Evolutionary conservation across 345 rosid genomes (phyloP), one percentile per base, ranked within the genome.

Genomic region (Trapa bicornis): DNA sequence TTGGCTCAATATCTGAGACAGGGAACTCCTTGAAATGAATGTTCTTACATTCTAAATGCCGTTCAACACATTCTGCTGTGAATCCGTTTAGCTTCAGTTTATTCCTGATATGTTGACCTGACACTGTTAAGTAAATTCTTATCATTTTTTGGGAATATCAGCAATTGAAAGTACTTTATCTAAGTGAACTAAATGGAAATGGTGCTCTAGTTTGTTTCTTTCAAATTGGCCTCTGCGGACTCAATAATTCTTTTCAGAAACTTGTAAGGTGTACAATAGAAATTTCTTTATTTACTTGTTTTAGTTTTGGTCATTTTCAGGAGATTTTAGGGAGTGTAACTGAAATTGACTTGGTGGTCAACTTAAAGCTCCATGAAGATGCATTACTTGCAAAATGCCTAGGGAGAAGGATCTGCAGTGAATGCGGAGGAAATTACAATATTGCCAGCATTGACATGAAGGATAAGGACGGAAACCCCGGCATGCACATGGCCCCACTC

Each of bases 381-480:
- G 99, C 93, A 0, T 78, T 94, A 65, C 83, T 94, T 42, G 97
- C 93, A 5, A 94, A 94, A 79, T 94, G 99, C 79, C 84, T 94
- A 22, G 99, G 97, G 54, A 84, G 99, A 75, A 87, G 99, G 75
- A 94, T 84, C 39, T 94, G 99, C 67, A 83, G 89, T 7, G 87
- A 91, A 52, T 94, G 99, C 72, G 92, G 97, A 68, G 89, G 78
- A 68, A 94, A 91, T 82, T 94, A 85, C 69, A 94, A 94, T 47
- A 72, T 94, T 69, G 99, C 99, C 1, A 79, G 84, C 57, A 87
- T 94, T 71, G 92, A 94, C 80, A 80, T 94, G 76, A 87, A 89
- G 82, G 88, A 84, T 38, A 85, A 87, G 77, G 78, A 89, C 76
- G 91, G 82, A 64, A 85, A 73, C 72, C 87, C 97, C 2, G 83